Evolutionary conservation across 2,329 filamentous ascomycete genomes (phyloP).

Genomic region (Xylariaceae sp.): DNA sequence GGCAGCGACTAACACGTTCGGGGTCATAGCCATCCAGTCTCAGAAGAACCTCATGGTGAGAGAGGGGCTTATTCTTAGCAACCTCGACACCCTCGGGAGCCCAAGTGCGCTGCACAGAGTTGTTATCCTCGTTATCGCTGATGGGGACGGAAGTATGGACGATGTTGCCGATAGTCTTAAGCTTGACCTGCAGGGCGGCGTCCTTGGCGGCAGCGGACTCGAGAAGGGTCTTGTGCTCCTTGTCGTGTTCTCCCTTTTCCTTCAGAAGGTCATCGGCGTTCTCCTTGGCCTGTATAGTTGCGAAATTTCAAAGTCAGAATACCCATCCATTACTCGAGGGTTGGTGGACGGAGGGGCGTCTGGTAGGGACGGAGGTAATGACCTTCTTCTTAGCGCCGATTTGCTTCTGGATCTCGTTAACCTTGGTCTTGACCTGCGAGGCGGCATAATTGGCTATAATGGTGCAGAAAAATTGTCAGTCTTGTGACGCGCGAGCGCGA

Average conservation of each 20-base stretch:
- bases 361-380: background rate
- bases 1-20: constrained; percentile 55
- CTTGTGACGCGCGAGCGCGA: no score
- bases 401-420: constrained; percentile 86
- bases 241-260: constrained; percentile 73
- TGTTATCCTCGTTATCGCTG: constrained; percentile 62
- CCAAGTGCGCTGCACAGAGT: constrained; percentile 73
- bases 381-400: constrained; percentile 64
- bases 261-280: constrained; percentile 75
- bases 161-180: constrained; percentile 82
- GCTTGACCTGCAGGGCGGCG: constrained; percentile 67
- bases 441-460: constrained; percentile 65
- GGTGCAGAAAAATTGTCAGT: constrained; percentile 6
- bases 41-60: constrained; percentile 90
- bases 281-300: constrained; percentile 80
- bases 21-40: constrained; percentile 89
- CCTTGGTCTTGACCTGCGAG: constrained; percentile 75
- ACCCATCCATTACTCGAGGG: no score
- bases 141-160: constrained; percentile 68
- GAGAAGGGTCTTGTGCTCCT: constrained; percentile 76
- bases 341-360: background rate
- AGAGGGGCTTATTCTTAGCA: constrained; percentile 74
- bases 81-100: constrained; percentile 69
- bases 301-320: background rate
- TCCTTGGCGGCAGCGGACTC: constrained; percentile 75